A percentile compares a stretch with the other conserved stretches of the same genome.
Conservation (phyloP, 441 rosid species). For the Pelargonium citronellum region DNA sequence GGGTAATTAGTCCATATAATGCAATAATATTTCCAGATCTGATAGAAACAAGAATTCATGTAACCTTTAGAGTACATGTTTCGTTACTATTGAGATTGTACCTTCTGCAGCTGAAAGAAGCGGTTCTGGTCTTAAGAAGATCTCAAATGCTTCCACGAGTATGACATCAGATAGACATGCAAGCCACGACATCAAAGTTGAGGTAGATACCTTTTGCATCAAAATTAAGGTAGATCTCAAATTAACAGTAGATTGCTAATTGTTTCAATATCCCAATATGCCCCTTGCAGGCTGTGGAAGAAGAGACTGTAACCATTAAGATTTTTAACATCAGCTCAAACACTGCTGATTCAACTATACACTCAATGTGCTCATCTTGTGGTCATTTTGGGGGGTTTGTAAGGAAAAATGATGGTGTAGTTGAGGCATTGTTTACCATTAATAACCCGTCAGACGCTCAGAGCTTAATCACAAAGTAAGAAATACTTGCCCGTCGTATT, state of each 20-base stretch:
- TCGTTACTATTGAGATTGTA: constrained; percentile 22
- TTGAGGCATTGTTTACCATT: constrained; percentile 27
- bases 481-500: not conserved
- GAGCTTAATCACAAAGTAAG: constrained; percentile 27
- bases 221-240: too few relatives aligned
- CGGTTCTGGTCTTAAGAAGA: constrained; percentile 16
- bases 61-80: constrained; percentile 18
- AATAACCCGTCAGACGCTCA: constrained; percentile 19
- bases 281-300: constrained; percentile 12
- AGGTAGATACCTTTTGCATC: constrained; percentile 15
- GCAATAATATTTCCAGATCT: constrained; percentile 3
- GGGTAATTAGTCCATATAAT: constrained; percentile 7
- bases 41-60: not conserved
- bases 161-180: constrained; percentile 18
- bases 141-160: constrained; percentile 22
- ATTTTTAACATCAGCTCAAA: constrained; percentile 29
- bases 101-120: constrained; percentile 21
- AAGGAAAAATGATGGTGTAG: constrained; percentile 23
- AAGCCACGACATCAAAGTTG: constrained; percentile 24
- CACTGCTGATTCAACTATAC: constrained; percentile 33
- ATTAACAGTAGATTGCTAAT: too few relatives aligned
- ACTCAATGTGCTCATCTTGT: constrained; percentile 25
- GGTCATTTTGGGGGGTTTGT: constrained; percentile 30
- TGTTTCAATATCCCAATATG: constrained; percentile 15
- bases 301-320: constrained; percentile 20